phyloP scores from a whole-genome alignment of 768 basidiomycete genomes.

The Omphalotus guepiniiformis region DNA sequence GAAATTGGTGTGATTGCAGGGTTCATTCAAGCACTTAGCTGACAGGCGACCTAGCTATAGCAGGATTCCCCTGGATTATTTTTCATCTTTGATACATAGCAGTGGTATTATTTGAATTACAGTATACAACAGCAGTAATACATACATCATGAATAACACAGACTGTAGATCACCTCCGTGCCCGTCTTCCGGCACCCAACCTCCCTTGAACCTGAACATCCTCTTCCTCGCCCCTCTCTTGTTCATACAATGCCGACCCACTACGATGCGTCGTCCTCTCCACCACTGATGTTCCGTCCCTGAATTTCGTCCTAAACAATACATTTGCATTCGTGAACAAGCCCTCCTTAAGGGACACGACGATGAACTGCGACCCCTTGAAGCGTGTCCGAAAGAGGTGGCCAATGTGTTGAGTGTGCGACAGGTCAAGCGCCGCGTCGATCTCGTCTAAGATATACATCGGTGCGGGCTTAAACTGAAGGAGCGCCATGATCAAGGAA shows the following conservation, averaged over 20 bases:
- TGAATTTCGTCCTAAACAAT: slow-evolving; percentile 87
- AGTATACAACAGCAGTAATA: too few species aligned
- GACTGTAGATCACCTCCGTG: slow-evolving; percentile 8
- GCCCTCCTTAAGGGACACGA: slow-evolving; percentile 95
- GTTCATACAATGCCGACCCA: slow-evolving; percentile 43
- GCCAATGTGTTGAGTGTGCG: slow-evolving; percentile 96
- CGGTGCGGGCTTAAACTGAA: slow-evolving; percentile 98
- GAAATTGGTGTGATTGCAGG: too few species aligned
- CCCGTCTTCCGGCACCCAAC: slow-evolving; percentile 4
- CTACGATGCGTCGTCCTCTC: slow-evolving; percentile 73
- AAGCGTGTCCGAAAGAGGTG: slow-evolving; percentile 97
- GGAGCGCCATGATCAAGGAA: slow-evolving; percentile 95
- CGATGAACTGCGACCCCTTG: slow-evolving; percentile 97
- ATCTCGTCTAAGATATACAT: slow-evolving; percentile 99
- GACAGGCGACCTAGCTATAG: too few species aligned
- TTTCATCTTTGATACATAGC: too few species aligned
- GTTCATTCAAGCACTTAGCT: too few species aligned
- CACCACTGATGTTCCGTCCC: slow-evolving; percentile 90
- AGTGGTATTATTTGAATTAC: too few species aligned
- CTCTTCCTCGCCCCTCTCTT: slow-evolving; percentile 11
- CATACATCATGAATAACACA: too few species aligned
- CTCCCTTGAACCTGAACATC: slow-evolving; percentile 12
- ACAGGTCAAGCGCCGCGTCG: slow-evolving; percentile 93
- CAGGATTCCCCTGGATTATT: too few species aligned
- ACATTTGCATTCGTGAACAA: slow-evolving; percentile 98